Percentiles rank a stretch among this genome's conserved stretches.
phyloP scores from a whole-genome alignment of 768 basidiomycete genomes.

The Hygrophoropsis aurantiaca region DNA sequence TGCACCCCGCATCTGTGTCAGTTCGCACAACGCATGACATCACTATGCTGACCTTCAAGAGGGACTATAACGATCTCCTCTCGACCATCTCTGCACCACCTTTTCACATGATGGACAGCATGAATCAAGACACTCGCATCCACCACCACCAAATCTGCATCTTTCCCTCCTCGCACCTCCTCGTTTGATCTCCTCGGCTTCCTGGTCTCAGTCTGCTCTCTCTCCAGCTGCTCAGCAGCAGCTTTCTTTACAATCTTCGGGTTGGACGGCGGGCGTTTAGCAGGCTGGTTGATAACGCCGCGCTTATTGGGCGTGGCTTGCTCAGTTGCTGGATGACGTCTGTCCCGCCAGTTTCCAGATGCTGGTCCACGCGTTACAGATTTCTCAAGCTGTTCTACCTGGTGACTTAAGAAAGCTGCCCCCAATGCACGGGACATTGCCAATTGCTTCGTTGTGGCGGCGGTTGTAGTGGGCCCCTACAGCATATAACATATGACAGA shows the following conservation, averaged over 20 bases:
- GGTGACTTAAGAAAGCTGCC: slow-evolving; percentile 83
- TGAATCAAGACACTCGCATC: slow-evolving; percentile 84
- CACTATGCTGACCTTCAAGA: slow-evolving; percentile 68
- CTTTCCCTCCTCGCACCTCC: slow-evolving; percentile 42
- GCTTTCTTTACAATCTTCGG: slow-evolving; percentile 24
- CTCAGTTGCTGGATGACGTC: slow-evolving; percentile 29
- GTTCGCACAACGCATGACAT: slow-evolving; percentile 1
- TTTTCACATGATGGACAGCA: slow-evolving; percentile 75
- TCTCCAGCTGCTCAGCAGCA: slow-evolving; percentile 13
- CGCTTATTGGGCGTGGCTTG: slow-evolving; percentile 9
- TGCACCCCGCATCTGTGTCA: slow-evolving; percentile 29
- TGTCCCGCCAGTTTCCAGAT: slow-evolving; percentile 64
- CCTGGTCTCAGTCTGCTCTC: slow-evolving; percentile 18
- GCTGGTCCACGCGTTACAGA: slow-evolving; percentile 54
- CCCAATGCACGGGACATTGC: slow-evolving; percentile 88
- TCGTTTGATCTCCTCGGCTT: slow-evolving; percentile 21
- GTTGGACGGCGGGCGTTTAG: slow-evolving; percentile 22
- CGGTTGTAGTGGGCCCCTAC: slow-evolving; percentile 22
- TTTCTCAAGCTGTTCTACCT: slow-evolving; percentile 87
- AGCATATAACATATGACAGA: no score
- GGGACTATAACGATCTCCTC: slow-evolving; percentile 82
- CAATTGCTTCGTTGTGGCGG: slow-evolving; percentile 50
- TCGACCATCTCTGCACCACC: slow-evolving; percentile 76
- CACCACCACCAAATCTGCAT: slow-evolving; percentile 74
- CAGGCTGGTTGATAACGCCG: slow-evolving; percentile 7